Percentiles rank a stretch among this genome's conserved stretches.
Conservation (phyloP, 2,329 filamentous ascomycete species). For the Xylaria arbuscula region DNA sequence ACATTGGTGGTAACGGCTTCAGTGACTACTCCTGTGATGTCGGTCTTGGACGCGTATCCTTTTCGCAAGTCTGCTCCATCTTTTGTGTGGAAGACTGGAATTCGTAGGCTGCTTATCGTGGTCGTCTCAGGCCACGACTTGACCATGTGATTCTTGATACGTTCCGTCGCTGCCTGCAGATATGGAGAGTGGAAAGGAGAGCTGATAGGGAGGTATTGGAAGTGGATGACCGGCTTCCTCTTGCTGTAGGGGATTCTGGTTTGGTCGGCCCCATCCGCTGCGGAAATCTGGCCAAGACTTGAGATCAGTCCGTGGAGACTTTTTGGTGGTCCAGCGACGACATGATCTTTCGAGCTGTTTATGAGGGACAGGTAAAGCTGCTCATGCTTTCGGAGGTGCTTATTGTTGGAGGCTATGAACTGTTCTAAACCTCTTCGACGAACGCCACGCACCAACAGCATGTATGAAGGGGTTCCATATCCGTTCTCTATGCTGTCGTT, state of each 20-base stretch:
- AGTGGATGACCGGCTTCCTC: conserved; percentile 94
- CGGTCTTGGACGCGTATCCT: conserved; percentile 9
- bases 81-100: conserved; percentile 85
- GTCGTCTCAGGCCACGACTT: conserved; percentile 78
- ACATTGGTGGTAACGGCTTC: conserved; percentile 27
- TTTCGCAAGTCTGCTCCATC: conserved; percentile 25
- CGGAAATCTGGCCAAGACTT: conserved; percentile 94
- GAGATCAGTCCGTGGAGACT: conserved; percentile 96
- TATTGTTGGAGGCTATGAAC: conserved; percentile 95
- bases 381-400: conserved; percentile 89
- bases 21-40: conserved; percentile 18
- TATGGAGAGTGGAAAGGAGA: conserved; percentile 98
- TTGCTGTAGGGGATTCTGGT: conserved; percentile 93
- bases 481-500: conserved; percentile 94
- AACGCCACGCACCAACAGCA: conserved; percentile 96
- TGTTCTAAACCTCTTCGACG: conserved; percentile 88
- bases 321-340: conserved; percentile 96
- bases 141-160: conserved; percentile 88
- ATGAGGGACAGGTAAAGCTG: conserved; percentile 95
- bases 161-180: conserved; percentile 79
- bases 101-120: conserved; percentile 67
- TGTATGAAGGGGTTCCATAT: conserved; percentile 92
- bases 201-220: conserved; percentile 96
- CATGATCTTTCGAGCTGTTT: conserved; percentile 96
- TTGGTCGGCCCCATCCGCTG: conserved; percentile 93